These are phyloP conservation scores for Curvularia spicifera DNA, from an alignment of 2,329 filamentous ascomycete genomes.

Conservation along the genomic window DNA sequence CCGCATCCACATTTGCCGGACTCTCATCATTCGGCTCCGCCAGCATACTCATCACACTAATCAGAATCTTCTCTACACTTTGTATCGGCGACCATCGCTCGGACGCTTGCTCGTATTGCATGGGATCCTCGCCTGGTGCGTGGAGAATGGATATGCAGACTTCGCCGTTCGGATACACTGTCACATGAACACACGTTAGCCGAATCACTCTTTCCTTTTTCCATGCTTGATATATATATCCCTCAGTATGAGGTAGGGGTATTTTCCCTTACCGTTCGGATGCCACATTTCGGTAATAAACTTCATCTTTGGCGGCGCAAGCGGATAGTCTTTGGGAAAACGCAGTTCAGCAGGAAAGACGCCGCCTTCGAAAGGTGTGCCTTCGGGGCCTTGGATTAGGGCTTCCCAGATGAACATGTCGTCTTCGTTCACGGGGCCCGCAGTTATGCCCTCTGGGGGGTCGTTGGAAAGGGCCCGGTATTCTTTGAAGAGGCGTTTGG, in stretches of 20 bases:
- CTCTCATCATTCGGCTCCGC: conserved; percentile 93
- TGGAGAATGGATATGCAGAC: conserved; percentile 98
- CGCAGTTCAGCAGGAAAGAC: conserved; percentile 86
- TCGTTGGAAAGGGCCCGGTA: conserved; percentile 94
- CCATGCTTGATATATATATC: too few relatives aligned
- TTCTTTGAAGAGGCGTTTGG: conserved; percentile 89
- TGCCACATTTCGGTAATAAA: conserved; percentile 90
- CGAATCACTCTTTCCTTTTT: too few relatives aligned
- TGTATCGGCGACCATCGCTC: conserved; percentile 97
- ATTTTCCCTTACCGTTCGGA: conserved; percentile 70
- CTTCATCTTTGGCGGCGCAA: conserved; percentile 84
- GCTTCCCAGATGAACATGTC: conserved; percentile 97
- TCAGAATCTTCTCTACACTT: conserved; percentile 89
- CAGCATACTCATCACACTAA: conserved; percentile 91
- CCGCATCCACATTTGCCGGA: conserved; percentile 93
- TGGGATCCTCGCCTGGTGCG: conserved; percentile 90
- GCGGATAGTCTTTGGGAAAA: conserved; percentile 87
- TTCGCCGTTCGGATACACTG: conserved; percentile 81
- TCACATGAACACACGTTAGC: not conserved
- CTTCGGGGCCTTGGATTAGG: conserved; percentile 92
- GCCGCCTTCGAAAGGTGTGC: conserved; percentile 93
- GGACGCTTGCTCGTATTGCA: conserved; percentile 86
- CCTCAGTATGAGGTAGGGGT: too few relatives aligned
- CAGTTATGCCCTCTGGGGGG: conserved; percentile 96
- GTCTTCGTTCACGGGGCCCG: conserved; percentile 90